Percentiles rank a stretch among this genome's conserved stretches.
These are phyloP conservation scores for Colletotrichum tropicicola DNA, from an alignment of 2,329 filamentous ascomycete genomes.

Conservation along the genomic window DNA sequence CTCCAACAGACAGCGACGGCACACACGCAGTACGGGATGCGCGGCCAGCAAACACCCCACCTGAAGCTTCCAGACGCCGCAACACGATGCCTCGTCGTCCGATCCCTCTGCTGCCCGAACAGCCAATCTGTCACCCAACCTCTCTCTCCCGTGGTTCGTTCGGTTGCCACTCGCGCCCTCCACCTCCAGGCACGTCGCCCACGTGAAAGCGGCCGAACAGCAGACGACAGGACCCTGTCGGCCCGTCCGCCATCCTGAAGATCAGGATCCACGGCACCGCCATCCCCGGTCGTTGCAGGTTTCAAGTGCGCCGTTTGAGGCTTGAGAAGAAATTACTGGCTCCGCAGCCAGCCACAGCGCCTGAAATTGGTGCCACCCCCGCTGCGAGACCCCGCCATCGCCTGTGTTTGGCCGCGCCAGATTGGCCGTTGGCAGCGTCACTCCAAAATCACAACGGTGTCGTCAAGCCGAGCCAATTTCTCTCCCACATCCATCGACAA, in stretches of 20 bases:
- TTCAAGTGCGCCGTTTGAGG: conserved; percentile 25
- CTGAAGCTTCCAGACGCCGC: neutral
- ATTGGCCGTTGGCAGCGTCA: conserved; percentile 27
- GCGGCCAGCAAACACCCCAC: neutral
- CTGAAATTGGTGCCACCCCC: conserved; percentile 30
- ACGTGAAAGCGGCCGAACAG: conserved; percentile 8
- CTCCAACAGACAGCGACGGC: conserved; percentile 2
- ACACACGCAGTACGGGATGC: neutral
- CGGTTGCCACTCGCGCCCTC: neutral
- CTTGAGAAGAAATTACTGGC: conserved; percentile 27
- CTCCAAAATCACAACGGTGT: conserved; percentile 5
- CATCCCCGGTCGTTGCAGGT: conserved; percentile 27
- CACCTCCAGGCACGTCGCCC: neutral
- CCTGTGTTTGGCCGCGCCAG: conserved; percentile 9
- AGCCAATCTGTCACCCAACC: neutral
- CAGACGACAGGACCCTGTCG: conserved; percentile 16
- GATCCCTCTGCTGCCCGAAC: neutral
- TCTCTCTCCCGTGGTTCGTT: neutral
- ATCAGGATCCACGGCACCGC: conserved; percentile 29
- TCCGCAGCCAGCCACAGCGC: conserved; percentile 28
- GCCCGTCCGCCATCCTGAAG: conserved; percentile 16
- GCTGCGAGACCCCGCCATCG: conserved; percentile 30
- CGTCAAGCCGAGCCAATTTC: conserved; percentile 26
- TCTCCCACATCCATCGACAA: conserved; percentile 19
- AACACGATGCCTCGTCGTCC: neutral